Percentiles rank a stretch among this genome's conserved stretches.
These are phyloP conservation scores for Pythium coloratum DNA, from an alignment of 352 stramenopile species.

Conservation along the genomic window DNA sequence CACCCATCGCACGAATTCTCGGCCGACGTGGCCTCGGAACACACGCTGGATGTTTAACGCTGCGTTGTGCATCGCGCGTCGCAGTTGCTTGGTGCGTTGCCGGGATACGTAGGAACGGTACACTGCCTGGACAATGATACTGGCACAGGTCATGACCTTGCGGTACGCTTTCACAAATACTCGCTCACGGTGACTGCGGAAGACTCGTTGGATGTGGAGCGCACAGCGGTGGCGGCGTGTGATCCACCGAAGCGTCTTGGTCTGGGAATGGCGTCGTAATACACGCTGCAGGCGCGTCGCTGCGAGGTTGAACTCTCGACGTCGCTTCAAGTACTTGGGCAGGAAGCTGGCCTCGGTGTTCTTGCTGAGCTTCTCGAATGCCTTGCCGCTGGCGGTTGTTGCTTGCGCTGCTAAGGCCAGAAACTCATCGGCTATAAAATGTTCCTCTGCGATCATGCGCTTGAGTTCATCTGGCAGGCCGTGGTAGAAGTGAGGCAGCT, in stretches of 20 bases:
- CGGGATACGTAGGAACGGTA: constrained; percentile 57
- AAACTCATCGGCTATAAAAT: constrained; percentile 25
- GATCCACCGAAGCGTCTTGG: constrained; percentile 45
- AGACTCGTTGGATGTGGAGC: constrained; percentile 61
- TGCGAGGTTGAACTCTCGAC: constrained; percentile 41
- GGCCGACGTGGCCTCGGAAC: constrained; percentile 49
- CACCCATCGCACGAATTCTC: constrained; percentile 44
- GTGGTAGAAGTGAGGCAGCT: constrained; percentile 76
- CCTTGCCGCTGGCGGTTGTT: constrained; percentile 1
- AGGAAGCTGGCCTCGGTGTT: constrained; percentile 62
- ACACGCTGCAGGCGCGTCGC: constrained; percentile 58
- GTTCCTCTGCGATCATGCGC: constrained; percentile 65
- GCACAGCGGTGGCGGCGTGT: constrained; percentile 41
- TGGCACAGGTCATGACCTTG: constrained; percentile 49
- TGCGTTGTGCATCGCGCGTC: constrained; percentile 28
- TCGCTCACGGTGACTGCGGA: constrained; percentile 49
- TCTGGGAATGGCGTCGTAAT: constrained; percentile 46
- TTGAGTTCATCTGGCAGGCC: constrained; percentile 72
- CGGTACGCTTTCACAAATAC: constrained; percentile 53
- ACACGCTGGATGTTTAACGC: constrained; percentile 50
- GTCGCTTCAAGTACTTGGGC: constrained; percentile 59
- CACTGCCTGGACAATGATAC: constrained; percentile 65
- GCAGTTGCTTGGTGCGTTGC: constrained; percentile 35
- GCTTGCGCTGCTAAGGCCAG: neutral
- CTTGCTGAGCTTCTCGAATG: constrained; percentile 43